Evolutionary conservation across 257 asterid genomes (phyloP), one percentile per base, ranked within the genome.

Genomic region (Apocynum venetum): DNA sequence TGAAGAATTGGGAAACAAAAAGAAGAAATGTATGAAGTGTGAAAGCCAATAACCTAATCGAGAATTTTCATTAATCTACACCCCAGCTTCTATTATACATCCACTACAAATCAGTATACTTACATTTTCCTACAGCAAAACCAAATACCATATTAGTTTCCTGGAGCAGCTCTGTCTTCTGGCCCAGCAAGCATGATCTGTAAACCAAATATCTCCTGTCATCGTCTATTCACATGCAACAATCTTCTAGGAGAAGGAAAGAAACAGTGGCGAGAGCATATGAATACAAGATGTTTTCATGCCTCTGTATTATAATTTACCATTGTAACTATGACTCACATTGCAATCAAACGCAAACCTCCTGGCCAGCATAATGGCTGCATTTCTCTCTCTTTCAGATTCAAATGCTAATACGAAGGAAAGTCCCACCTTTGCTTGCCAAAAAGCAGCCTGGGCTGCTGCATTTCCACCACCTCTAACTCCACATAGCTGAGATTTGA

Each of bases 381-480:
- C 92, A 78, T 94, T 94, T 86, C 98, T 85, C 76, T 94, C 97
- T 80, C 97, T 84, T 43, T 87, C 96, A 2, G 98, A 86, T 81
- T 94, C 98, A 81, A 92, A 94, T 8, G 96, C 98, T 51, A 94
- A 80, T 41, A 92, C 91, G 35, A 94, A 92, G 77, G 96, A 85
- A 68, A 82, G 77, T 41, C 93, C 97, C 0, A 43, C 64, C 84
- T 92, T 91, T 48, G 91, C 88, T 83, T 92, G 93, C 97, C 97
- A 94, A 83, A 87, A 94, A 35, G 83, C 89, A 49, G 98, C 90
- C 86, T 94, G 97, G 41, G 95, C 94, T 59, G 98, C 98, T n/a
- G 97, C 97, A 75, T 87, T 94, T 3, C 98, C 98, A 31, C 96
- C 96, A 46, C 98, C 98, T 92, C 98, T 86, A 76, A 92, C 89